Evolutionary conservation across 2,329 filamentous ascomycete genomes (phyloP), one percentile per base, ranked within the genome.

Genomic region (Pseudovirgaria hyperparasitica): DNA sequence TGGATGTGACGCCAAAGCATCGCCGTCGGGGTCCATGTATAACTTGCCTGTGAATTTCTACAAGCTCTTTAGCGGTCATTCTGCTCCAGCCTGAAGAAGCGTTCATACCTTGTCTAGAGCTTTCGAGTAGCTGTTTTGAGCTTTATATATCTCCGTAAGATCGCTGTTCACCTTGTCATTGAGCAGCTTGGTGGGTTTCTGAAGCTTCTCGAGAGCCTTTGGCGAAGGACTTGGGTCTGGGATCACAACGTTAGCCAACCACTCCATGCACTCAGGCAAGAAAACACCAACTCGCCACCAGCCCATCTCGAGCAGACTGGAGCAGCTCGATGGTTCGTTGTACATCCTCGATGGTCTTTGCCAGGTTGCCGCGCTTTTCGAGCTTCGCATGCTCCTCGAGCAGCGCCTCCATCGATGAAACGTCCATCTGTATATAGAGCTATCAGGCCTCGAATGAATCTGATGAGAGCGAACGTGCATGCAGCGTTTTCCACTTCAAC

Each of bases 301-400:
- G 77, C 38, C 72, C 65, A 36, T 82, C 73, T 30, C 84, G 70
- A 20, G 86, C 82, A 25, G 66, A 65, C 36, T 72, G 69, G 16
- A 98, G 71, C 31, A 82, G 57, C 35, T 84, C 71, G 40, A 98
- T 84, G 20, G 86, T 78, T 33, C 72, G 70, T 49, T 96, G 84
- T 11, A 92, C 79, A 65, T 92, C 76, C 18, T 72, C 60, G 31
- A 92, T 73, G 20, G 76, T 76, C 30, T 77, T 70, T 4, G 69
- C 69, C 23, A 86, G 68, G 45, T 76, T 77, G 17, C 75, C 71
- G 36, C 70, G 73, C 47, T 69, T 74, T 43, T 71, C 70, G 33
- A 92, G 71, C 43, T 74, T 72, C 39, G 74, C 68, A 39, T 90
- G 70, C 48, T 92, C 82, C 42, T 74, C 74, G 51, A 80, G 69